Base-by-base conservation (phyloP, 2,329 filamentous ascomycete species). In the Endoconidiophora polonica region DNA sequence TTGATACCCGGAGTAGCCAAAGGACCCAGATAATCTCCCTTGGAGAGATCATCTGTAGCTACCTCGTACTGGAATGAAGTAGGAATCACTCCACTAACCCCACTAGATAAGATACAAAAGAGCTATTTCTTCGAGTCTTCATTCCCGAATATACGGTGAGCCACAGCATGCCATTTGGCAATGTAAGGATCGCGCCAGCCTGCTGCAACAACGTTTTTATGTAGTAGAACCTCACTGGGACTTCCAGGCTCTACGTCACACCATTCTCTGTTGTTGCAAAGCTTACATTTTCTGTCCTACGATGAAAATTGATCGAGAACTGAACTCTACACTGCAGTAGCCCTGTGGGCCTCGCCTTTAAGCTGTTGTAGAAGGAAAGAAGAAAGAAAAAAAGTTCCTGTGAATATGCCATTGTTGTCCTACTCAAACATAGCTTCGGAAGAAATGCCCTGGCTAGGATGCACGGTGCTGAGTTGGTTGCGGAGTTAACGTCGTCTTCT, bases 351-450 rank as follows among this genome's bases (percentile, higher is more conserved):
- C 14, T 43, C 40, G 9, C 40, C 18, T 12, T 16, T 20, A 3
- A 18, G 40, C 1, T 29, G 29, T 18, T 47, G 44, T 10, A 29
- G 29, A 23, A 47, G 9, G 4, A 39, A 10, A 6, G 29, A 47
- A 18, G 16, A 18, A 18, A 18, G 16, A 18, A 18, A 18, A 18
- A 18, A 18, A 18, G 16, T 18, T 7, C 44, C 44, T 2, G 45
- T 47, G 36, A 47, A 47, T 29, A 47, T 47, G 16, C 45, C 45
- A 12, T 37, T 38, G 16, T 20, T 16, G 20, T 47, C 45, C 9
- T 47, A 47, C 6, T 14, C 42, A 22, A 26, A 14, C 3, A 7
- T 14, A 16, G 26, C 33, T 4, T n/a, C 9, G 3, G 45, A 18
- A 7, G 33, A 7, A 12, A 47, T 22, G 20, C 24, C 18, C 2